Conservation (phyloP, 306 rosid genomes). For the Sphenostylis stenocarpa region DNA sequence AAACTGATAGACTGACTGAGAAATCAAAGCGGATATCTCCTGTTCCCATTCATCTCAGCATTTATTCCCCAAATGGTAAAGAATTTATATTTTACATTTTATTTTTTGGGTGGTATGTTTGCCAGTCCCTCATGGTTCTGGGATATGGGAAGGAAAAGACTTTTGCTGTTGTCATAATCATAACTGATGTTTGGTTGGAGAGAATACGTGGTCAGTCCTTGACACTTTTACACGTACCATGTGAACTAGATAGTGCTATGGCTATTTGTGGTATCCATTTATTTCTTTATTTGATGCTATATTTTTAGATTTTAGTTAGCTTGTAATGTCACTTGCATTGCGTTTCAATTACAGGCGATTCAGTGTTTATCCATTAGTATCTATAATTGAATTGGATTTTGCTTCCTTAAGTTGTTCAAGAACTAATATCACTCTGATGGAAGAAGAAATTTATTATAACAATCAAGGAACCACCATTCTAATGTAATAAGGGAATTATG, state of each 20-base stretch:
- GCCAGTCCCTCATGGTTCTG: background rate
- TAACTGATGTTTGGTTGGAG: background rate
- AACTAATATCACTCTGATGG: constrained; percentile 4
- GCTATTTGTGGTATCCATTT: background rate
- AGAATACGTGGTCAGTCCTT: background rate
- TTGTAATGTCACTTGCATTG: background rate
- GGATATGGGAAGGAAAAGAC: background rate
- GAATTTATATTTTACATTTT: constrained; percentile 3
- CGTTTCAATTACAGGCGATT: constrained; percentile 13
- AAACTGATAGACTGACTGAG: constrained; percentile 76
- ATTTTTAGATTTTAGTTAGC: background rate
- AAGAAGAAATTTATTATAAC: background rate
- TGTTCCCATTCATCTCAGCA: constrained; percentile 86
- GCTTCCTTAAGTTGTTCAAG: constrained; percentile 16
- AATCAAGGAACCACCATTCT: constrained; percentile 16
- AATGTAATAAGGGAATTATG: background rate
- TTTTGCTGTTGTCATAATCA: background rate
- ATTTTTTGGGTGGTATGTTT: too few species aligned
- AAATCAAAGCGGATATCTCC: constrained; percentile 77
- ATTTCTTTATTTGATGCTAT: constrained; percentile 2
- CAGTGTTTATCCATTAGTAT: background rate
- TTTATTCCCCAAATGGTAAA: constrained; percentile 71
- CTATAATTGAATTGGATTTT: constrained; percentile 14
- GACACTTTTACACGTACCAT: background rate
- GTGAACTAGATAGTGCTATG: background rate